These are phyloP conservation scores for Citrus australasica DNA, from an alignment of 345 rosid species.

Conservation along the genomic window DNA sequence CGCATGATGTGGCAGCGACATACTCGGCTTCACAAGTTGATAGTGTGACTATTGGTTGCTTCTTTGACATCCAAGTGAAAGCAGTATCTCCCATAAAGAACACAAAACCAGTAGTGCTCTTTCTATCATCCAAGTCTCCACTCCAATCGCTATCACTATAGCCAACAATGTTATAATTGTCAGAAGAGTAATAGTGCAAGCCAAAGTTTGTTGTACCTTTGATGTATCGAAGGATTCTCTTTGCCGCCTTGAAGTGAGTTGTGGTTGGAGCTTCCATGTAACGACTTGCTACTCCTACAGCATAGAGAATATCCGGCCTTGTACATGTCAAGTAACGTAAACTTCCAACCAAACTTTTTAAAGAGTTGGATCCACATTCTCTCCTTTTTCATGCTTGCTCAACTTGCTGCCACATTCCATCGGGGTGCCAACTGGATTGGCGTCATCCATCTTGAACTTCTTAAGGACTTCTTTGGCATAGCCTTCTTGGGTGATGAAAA, in stretches of 20 bases:
- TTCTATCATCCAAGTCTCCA: background rate
- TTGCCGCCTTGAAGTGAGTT: no score
- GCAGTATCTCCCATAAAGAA: no score
- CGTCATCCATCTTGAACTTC: no score
- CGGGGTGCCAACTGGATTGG: background rate
- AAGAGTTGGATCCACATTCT: background rate
- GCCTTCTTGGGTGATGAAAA: no score
- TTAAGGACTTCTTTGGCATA: no score
- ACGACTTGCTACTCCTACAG: background rate
- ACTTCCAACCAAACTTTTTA: background rate
- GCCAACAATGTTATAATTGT: background rate
- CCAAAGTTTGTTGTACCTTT: background rate
- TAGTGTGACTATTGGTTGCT: background rate
- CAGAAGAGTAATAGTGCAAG: background rate
- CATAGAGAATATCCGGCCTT: background rate
- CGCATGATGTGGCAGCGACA: background rate
- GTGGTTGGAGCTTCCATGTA: background rate
- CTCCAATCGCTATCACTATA: background rate
- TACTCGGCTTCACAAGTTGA: slow-evolving; percentile 1
- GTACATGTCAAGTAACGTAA: background rate
- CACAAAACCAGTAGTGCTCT: background rate
- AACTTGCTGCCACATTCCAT: background rate
- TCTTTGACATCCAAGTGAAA: background rate
- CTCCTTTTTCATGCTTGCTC: background rate
- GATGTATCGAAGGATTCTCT: background rate